Conservation (phyloP, 2,329 filamentous ascomycete genomes). For the Alternaria sp. region DNA sequence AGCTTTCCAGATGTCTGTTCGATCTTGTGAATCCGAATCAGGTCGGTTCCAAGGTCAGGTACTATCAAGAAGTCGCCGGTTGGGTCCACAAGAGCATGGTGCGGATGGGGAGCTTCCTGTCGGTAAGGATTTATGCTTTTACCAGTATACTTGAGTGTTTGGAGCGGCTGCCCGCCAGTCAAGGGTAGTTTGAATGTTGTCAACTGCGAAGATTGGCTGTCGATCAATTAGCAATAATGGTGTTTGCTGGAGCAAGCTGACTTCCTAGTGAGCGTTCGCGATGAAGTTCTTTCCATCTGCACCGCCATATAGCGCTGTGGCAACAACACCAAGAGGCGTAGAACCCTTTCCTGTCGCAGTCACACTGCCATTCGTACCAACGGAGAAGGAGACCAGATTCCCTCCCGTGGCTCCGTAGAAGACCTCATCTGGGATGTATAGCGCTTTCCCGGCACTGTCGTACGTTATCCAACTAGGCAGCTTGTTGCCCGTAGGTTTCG, state of each 20-base stretch:
- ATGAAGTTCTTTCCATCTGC: conserved; percentile 43
- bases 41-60: conserved; percentile 64
- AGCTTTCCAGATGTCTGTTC: conserved; percentile 57
- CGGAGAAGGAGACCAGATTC: conserved; percentile 36
- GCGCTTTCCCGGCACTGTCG: conserved; percentile 34
- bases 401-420: conserved; percentile 30
- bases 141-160: conserved; percentile 42
- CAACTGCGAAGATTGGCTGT: conserved; percentile 43
- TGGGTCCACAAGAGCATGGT: conserved; percentile 61
- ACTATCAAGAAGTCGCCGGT: conserved; percentile 61
- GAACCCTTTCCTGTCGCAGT: conserved; percentile 33
- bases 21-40: conserved; percentile 64
- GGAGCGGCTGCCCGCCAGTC: conserved; percentile 37
- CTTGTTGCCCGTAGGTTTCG: conserved; percentile 33
- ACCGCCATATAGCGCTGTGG: conserved; percentile 42
- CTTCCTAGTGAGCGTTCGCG: conserved; percentile 45
- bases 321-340: conserved; percentile 38
- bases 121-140: conserved; percentile 58
- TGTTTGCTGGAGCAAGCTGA: background rate
- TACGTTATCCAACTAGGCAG: conserved; percentile 47
- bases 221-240: conserved; percentile 1
- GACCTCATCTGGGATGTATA: conserved; percentile 43
- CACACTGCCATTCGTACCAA: conserved; percentile 39
- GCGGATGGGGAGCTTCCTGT: conserved; percentile 66
- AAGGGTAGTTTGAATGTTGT: conserved; percentile 50